Percentiles rank a stretch among this genome's conserved stretches.
Conservation (phyloP, 1,284 basidiomycete genomes). For the Rhodotorula sp. region DNA sequence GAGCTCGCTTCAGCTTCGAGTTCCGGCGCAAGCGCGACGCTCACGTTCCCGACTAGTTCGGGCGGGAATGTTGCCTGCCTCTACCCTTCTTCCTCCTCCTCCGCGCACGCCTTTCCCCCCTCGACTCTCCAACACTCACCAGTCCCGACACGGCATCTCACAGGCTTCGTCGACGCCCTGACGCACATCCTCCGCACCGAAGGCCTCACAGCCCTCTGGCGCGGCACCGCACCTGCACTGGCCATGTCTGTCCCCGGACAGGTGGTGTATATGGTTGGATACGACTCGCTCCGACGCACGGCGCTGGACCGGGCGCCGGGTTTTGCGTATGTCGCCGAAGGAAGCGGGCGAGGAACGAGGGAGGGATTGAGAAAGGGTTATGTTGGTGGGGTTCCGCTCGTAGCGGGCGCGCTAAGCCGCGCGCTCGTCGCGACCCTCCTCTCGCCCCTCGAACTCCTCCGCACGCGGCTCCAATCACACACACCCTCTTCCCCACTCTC, state of each 20-base stretch:
- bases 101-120: background rate
- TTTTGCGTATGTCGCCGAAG: background rate
- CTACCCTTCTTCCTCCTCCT: constrained; percentile 25
- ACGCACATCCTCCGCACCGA: constrained; percentile 41
- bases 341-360: background rate
- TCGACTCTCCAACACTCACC: background rate
- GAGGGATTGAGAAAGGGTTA: constrained; percentile 46
- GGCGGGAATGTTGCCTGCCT: constrained; percentile 24
- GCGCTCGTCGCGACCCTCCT: constrained; percentile 73
- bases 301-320: constrained; percentile 35
- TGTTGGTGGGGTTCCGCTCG: constrained; percentile 65
- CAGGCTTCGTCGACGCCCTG: constrained; percentile 42
- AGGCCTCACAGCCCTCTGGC: constrained; percentile 42
- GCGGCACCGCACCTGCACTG: constrained; percentile 52
- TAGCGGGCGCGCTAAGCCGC: constrained; percentile 78
- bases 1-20: constrained; percentile 13
- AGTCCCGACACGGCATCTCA: constrained; percentile 1
- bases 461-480: constrained; percentile 83
- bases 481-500: constrained; percentile 5
- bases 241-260: constrained; percentile 89
- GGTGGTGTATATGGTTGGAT: constrained; percentile 93
- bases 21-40: background rate
- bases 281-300: constrained; percentile 73
- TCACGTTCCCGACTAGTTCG: background rate
- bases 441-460: constrained; percentile 88